Conservation (phyloP, 331 rosid species). For the Arachis monticola region DNA sequence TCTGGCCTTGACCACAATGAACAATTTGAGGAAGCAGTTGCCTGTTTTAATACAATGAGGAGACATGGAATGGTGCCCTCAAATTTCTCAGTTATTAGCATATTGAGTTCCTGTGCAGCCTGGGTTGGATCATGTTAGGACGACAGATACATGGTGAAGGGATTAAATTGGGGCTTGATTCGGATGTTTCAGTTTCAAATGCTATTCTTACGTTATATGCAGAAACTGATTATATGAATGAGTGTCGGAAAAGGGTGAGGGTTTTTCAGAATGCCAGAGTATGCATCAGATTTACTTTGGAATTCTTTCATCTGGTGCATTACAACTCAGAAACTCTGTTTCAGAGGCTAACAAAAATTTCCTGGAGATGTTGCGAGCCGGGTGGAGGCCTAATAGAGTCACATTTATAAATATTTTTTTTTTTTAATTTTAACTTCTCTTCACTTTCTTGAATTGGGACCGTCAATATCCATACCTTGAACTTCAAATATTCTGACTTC, state of each 20-base stretch:
- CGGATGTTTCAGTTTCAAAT: conserved; percentile 89
- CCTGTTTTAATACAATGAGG: conserved; percentile 63
- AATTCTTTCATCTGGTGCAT: conserved; percentile 81
- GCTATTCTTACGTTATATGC: conserved; percentile 81
- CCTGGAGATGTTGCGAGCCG: conserved; percentile 72
- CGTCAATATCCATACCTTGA: too few species aligned
- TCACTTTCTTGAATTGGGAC: too few species aligned
- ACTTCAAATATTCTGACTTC: too few species aligned
- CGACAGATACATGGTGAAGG: conserved; percentile 75
- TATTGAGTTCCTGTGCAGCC: conserved; percentile 89
- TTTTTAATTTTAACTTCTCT: too few species aligned
- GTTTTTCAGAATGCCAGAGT: conserved; percentile 74
- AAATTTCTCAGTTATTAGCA: conserved; percentile 80
- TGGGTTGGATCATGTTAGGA: conserved; percentile 75
- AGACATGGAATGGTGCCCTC: conserved; percentile 70
- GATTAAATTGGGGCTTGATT: conserved; percentile 80
- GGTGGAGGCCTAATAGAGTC: conserved; percentile 73
- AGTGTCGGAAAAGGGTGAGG: conserved; percentile 62
- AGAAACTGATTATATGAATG: conserved; percentile 59
- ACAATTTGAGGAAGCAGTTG: conserved; percentile 68
- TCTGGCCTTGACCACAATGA: conserved; percentile 86
- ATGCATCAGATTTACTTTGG: conserved; percentile 88
- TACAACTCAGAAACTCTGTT: conserved; percentile 60
- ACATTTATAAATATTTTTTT: conserved; percentile 77
- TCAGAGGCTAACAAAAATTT: conserved; percentile 64